Evolutionary conservation across 1,284 basidiomycete genomes (phyloP), one percentile per base, ranked within the genome.

Genomic region (Rhodotorula sp.): DNA sequence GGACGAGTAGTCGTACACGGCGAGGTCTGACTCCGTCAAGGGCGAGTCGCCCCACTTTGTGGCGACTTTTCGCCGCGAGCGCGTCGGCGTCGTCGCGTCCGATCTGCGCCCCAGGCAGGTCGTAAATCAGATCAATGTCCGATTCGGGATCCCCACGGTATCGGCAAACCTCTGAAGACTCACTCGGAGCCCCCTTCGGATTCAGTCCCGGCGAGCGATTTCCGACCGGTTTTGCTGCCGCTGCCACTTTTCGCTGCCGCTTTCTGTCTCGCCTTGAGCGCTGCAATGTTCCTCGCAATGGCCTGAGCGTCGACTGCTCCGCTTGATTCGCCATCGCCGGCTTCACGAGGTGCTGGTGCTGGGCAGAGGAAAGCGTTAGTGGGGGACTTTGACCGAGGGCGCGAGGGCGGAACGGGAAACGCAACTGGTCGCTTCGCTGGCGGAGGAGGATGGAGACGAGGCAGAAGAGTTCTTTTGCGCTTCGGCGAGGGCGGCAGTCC

Each of bases 271-370:
- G 86, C 89, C 80, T 95, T 97, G 66, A 98, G 84, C 0, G 92
- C 92, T 78, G 94, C 90, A 2, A 97, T 91, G 78, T 95, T 97
- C 77, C 91, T 86, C 16, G 94, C 89, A 76, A 98, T 97, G 78
- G 93, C 89, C 78, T 95, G 89, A 66, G 91, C 91, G 74, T 94
- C 91, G 26, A 66, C 48, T 0, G 64, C 8, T 2, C 38, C 69
- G 28, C 31, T 48, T 18, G 38, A 43, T 4, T 45, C 23, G 34
- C 34, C 34, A 34, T 5, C 34, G 34, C 5, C 34, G 16, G 38
- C 18, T 21, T 26, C 23, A 2, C 52, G 65, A 6, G 57, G 55
- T 31, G 65, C 34, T 1, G 70, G 70, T 15, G 67, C 70, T 74
- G 60, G 10, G 50, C 4, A 21, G 18, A 1, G 4, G 58, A 21